Evolutionary conservation across 305 asterid species (phyloP).

Genomic region (Andrographis paniculata): DNA sequence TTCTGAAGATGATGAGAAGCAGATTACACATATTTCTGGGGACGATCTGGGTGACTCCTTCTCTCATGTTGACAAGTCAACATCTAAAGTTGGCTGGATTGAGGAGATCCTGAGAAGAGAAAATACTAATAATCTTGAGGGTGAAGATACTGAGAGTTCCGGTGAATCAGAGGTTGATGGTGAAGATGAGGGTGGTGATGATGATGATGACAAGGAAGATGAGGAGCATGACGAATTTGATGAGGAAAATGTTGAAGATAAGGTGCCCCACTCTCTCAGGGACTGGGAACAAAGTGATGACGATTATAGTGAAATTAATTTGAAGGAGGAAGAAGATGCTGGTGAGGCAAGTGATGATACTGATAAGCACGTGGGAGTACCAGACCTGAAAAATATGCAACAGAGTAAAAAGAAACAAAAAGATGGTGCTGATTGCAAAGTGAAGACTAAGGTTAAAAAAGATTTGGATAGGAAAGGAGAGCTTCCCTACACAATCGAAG

Average conservation of each 20-base stretch:
- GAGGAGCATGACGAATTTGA: conserved; percentile 41
- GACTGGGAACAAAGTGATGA: conserved; percentile 99
- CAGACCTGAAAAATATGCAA: conserved; percentile 21
- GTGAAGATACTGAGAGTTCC: conserved; percentile 34
- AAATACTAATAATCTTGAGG: conserved; percentile 27
- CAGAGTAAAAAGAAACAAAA: conserved; percentile 27
- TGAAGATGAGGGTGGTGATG: conserved; percentile 36
- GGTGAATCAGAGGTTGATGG: conserved; percentile 49
- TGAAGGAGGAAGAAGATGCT: conserved; percentile 48
- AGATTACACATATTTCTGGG: conserved; percentile 54
- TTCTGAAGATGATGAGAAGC: conserved; percentile 42
- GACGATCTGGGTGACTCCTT: conserved; percentile 94
- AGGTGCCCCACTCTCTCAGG: conserved; percentile 37
- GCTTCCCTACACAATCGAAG: conserved; percentile 96
- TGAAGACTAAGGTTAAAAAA: conserved; percentile 23
- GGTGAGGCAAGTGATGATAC: conserved; percentile 17
- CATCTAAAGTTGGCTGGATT: conserved; percentile 54
- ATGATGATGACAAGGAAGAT: conserved; percentile 25
- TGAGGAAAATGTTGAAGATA: conserved; percentile 30
- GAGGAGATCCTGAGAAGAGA: conserved; percentile 38
- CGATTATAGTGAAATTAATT: conserved; percentile 38
- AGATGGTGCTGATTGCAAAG: conserved; percentile 16
- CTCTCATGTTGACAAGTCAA: conserved; percentile 36
- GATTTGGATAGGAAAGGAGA: conserved; percentile 30
- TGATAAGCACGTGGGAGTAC: conserved; percentile 19